Evolutionary conservation across 1,284 basidiomycete genomes (phyloP).

Genomic region (Bjerkandera adusta): DNA sequence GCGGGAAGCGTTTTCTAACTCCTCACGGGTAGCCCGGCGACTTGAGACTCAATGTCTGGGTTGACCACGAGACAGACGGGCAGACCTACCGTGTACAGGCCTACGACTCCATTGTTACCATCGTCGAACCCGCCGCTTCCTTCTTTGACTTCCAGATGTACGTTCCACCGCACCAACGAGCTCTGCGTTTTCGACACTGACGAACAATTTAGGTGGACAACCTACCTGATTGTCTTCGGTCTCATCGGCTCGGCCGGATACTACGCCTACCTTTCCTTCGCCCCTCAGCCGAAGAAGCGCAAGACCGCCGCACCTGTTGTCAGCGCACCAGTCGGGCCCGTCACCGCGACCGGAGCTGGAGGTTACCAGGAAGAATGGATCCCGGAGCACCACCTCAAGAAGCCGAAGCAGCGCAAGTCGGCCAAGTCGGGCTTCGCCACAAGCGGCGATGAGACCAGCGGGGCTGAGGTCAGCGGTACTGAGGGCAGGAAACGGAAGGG

Average conservation of each 20-base stretch:
- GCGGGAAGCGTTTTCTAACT: background rate
- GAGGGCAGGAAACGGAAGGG: conserved; percentile 60
- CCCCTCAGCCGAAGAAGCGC: conserved; percentile 58
- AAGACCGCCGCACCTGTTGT: conserved; percentile 31
- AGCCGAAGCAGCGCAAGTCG: conserved; percentile 47
- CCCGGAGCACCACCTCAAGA: conserved; percentile 81
- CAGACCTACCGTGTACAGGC: conserved; percentile 63
- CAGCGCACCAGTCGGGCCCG: conserved; percentile 56
- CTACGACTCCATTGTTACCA: conserved; percentile 76
- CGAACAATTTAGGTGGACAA: conserved; percentile 54
- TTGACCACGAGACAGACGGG: conserved; percentile 68
- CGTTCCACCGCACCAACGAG: conserved; percentile 26
- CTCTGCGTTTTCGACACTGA: conserved; percentile 6
- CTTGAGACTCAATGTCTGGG: conserved; percentile 74
- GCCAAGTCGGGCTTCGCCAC: conserved; percentile 44
- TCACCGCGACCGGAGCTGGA: conserved; percentile 67
- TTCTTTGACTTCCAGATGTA: conserved; percentile 83
- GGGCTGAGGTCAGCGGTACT: conserved; percentile 51
- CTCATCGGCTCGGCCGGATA: conserved; percentile 68
- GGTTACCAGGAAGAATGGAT: conserved; percentile 93
- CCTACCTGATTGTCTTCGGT: conserved; percentile 72
- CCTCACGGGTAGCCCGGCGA: conserved; percentile 61
- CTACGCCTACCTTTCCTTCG: conserved; percentile 65
- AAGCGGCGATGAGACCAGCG: conserved; percentile 70
- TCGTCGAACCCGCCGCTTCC: conserved; percentile 80